Base-by-base conservation (phyloP, 371 early-diverging fungal species). In the Chytridium lagenaria region DNA sequence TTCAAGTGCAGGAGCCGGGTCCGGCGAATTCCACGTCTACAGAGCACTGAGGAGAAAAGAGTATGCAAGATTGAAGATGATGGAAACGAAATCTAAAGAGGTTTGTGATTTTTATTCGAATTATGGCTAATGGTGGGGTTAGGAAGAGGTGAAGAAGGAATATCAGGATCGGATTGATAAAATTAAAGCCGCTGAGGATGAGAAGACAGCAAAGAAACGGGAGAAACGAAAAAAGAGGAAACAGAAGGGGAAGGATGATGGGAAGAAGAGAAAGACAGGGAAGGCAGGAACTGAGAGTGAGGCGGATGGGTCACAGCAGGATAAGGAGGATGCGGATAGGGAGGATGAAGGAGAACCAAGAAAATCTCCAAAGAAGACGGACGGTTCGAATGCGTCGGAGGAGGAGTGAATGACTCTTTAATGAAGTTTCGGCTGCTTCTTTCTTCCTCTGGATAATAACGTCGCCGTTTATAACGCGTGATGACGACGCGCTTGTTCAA, bases 1-100 rank as follows among this genome's bases (percentile, higher is more conserved):
- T 87, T 97, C 96, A 22, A 94, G 95, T 80, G 96, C 98, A 0
- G 97, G 97, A 57, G 98, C 97, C 0, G 96, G 98, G 23, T 93
- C 94, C 86, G 97, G 96, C 50, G 98, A 97, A 76, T 97, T 97
- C 71, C 96, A 96, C 80, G 94, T 95, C 0, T 97, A 97, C 78
- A 83, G 96, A 73, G 93, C 94, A 16, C 86, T 92, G 64, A 85
- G 98, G 67, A 85, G 98, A 72, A 89, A 95, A 74, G 98, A 97
- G 78, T 90, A 93, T 77, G 87, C 90, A 16, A 84, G 98, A 50
- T 75, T 92, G 69, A 90, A 91, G 73, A 74, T 82, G 7, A 90
- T 97, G 89, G 94, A 95, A 23, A 89, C 88, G 39, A 89, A 91
- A 70, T 88, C 91, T 19, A 86, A 85, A 49, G 85, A 92, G 84